Conservation (phyloP, 23 red algal genomes). For the Pyropia yezoensis region DNA sequence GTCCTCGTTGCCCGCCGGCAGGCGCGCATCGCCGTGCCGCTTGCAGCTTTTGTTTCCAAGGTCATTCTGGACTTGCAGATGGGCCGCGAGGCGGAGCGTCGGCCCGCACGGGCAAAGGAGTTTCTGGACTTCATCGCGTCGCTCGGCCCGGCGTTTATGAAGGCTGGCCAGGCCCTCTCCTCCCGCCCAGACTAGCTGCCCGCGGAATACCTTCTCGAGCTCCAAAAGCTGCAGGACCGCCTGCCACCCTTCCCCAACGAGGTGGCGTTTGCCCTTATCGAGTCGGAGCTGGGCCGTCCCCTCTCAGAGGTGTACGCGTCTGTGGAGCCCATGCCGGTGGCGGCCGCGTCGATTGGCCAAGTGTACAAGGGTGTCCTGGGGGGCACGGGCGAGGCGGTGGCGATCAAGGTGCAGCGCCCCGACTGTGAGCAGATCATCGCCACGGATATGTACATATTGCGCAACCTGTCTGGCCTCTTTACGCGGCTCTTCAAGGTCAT, state of each 20-base stretch:
- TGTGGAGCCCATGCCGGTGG: slow-evolving; percentile 90
- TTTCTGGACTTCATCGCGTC: slow-evolving; percentile 81
- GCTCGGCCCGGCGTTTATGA: slow-evolving; percentile 98
- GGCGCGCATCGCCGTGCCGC: slow-evolving; percentile 71
- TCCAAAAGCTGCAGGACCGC: slow-evolving; percentile 97
- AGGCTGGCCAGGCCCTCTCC: slow-evolving; percentile 92
- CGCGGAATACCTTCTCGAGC: slow-evolving; percentile 89
- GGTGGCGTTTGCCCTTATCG: slow-evolving; percentile 76
- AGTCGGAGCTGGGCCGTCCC: slow-evolving; percentile 66
- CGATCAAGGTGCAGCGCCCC: slow-evolving; percentile 90
- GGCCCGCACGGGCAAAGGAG: slow-evolving; percentile 59
- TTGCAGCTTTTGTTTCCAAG: slow-evolving; percentile 68
- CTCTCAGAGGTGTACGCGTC: slow-evolving; percentile 77
- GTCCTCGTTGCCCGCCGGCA: slow-evolving; percentile 71
- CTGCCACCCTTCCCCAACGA: slow-evolving; percentile 91
- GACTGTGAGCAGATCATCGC: slow-evolving; percentile 97
- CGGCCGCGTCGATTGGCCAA: slow-evolving; percentile 94
- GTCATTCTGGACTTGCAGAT: slow-evolving; percentile 79
- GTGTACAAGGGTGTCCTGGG: slow-evolving; percentile 80
- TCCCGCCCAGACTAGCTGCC: slow-evolving; percentile 93
- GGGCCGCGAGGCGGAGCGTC: slow-evolving; percentile 57
- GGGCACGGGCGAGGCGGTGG: slow-evolving; percentile 69
- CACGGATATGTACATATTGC: slow-evolving; percentile 93
- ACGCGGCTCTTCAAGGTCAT: slow-evolving; percentile 63
- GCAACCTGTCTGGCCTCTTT: slow-evolving; percentile 71